phyloP scores from a whole-genome alignment of 164 flowering plant genomes.

The Sextonia rubra region DNA sequence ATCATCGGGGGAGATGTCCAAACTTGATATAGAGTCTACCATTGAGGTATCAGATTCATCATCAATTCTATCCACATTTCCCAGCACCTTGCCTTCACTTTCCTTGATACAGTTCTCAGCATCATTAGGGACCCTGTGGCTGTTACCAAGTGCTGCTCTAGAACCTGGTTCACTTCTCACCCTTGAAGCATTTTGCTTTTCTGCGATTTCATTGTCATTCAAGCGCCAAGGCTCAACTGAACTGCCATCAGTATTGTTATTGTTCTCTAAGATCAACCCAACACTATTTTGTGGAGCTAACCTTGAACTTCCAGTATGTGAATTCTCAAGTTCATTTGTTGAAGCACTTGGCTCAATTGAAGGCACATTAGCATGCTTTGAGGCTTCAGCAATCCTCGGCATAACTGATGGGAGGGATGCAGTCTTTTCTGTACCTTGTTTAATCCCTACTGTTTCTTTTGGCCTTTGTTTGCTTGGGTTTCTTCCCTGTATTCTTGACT shows the following conservation, averaged over 20 bases:
- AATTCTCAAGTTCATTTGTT: constrained; percentile 13
- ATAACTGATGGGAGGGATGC: constrained; percentile 14
- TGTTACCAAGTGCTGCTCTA: constrained; percentile 17
- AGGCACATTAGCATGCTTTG: constrained; percentile 22
- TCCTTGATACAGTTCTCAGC: constrained; percentile 20
- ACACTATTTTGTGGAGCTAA: constrained; percentile 21
- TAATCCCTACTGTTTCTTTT: constrained; percentile 15
- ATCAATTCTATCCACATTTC: constrained; percentile 32
- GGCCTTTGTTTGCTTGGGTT: constrained; percentile 18
- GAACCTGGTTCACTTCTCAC: constrained; percentile 16
- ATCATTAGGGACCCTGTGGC: constrained; percentile 22
- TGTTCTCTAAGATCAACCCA: constrained; percentile 10
- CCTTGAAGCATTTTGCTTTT: constrained; percentile 17
- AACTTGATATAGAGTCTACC: constrained; percentile 39
- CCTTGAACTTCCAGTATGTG: constrained; percentile 11
- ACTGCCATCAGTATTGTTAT: constrained; percentile 11
- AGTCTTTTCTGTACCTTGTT: constrained; percentile 14
- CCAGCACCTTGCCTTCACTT: constrained; percentile 24
- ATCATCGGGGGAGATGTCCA: constrained; percentile 60
- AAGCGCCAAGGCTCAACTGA: constrained; percentile 7
- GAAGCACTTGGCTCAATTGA: constrained; percentile 8
- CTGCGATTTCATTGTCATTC: constrained; percentile 5
- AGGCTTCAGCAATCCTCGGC: constrained; percentile 19
- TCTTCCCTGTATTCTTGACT: constrained; percentile 23
- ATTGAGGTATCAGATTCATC: constrained; percentile 47